Evolutionary conservation across 306 rosid species (phyloP).

Genomic region (Cucumis melo): DNA sequence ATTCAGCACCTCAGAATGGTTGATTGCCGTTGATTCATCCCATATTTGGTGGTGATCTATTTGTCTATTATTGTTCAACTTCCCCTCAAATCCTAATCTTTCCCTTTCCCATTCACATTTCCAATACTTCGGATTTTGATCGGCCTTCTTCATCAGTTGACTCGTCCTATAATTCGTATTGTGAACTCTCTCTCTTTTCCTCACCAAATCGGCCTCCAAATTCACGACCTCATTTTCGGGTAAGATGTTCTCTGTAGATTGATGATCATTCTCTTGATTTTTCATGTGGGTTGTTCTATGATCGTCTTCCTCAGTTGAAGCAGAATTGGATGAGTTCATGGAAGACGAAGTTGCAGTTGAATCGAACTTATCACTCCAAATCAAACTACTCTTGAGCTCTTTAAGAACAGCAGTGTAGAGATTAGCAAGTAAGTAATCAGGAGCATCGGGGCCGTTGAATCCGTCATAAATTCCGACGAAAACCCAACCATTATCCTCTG

Average conservation of each 20-base stretch:
- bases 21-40: slow-evolving; percentile 7
- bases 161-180: not conserved
- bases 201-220: not conserved
- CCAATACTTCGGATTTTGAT: slow-evolving; percentile 15
- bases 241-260: not conserved
- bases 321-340: slow-evolving; percentile 6
- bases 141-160: not conserved
- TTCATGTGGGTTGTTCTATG: not conserved
- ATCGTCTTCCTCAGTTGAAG: slow-evolving; percentile 1
- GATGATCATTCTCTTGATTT: not conserved
- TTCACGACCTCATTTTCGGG: not conserved
- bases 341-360: slow-evolving; percentile 5
- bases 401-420: slow-evolving; percentile 37
- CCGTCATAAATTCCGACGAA: slow-evolving; percentile 87
- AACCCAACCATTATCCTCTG: slow-evolving; percentile 69
- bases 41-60: not conserved
- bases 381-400: slow-evolving; percentile 37
- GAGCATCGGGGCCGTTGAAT: slow-evolving; percentile 86
- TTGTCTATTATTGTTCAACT: not conserved
- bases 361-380: slow-evolving; percentile 24
- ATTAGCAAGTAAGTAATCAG: slow-evolving; percentile 55
- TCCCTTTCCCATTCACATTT: slow-evolving; percentile 27
- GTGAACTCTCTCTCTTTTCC: slow-evolving; percentile 7
- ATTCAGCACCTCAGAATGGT: slow-evolving; percentile 32
- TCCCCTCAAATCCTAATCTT: slow-evolving; percentile 17